Evolutionary conservation across 352 stramenopile species (phyloP).

Genomic region (Aphanomyces euteiches): DNA sequence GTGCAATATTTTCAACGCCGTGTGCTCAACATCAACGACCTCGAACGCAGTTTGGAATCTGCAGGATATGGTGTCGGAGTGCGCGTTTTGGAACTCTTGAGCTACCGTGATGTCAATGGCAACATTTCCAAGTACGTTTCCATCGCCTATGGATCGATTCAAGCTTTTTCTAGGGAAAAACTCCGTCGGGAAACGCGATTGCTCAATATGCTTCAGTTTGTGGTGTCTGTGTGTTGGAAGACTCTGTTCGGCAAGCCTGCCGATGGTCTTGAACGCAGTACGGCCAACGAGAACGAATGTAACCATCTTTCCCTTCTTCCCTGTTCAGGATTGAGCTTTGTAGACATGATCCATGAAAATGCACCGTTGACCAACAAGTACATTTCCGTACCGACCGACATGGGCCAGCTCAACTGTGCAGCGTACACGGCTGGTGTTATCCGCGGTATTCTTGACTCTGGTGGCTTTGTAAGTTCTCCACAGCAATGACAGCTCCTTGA

Average conservation of each 20-base stretch:
- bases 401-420: conserved; percentile 95
- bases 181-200: conserved; percentile 72
- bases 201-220: conserved; percentile 88
- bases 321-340: not conserved
- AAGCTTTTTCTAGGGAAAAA: conserved; percentile 16
- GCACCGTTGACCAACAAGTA: conserved; percentile 95
- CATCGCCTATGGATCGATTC: not conserved
- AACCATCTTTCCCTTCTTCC: not conserved
- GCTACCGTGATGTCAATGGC: conserved; percentile 76
- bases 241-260: conserved; percentile 95
- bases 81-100: conserved; percentile 92
- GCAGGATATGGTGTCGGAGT: conserved; percentile 94
- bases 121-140: conserved; percentile 32
- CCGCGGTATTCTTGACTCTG: conserved; percentile 79
- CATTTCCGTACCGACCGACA: conserved; percentile 93
- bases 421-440: conserved; percentile 96
- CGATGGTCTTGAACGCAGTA: conserved; percentile 94
- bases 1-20: conserved; percentile 97
- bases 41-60: conserved; percentile 91
- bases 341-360: conserved; percentile 94
- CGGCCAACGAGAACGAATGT: conserved; percentile 96
- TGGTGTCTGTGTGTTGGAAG: conserved; percentile 94
- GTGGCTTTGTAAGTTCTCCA: conserved; percentile 54
- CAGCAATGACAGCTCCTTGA: not conserved
- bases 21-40: conserved; percentile 93